Base-by-base conservation (phyloP, 1,139 yeast genomes). In the Yamadazyma diospyri region DNA sequence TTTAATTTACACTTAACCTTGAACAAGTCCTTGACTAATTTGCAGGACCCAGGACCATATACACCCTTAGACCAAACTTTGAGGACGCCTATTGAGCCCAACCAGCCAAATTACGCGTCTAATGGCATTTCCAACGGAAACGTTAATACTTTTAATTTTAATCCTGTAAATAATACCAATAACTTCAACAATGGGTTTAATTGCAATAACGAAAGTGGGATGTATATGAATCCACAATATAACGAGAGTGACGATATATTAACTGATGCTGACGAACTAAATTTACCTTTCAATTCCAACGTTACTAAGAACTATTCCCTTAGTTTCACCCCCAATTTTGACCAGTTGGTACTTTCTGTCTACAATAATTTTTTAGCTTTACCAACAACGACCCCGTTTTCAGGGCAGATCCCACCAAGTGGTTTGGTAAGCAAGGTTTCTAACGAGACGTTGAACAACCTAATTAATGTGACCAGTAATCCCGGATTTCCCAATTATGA, bases 381-480 rank as follows among this genome's bases (percentile, higher is more conserved):
- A 35, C 74, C 74, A 25, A 68, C 74, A 10, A 67, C 73, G 4
- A 67, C 73, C 5, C 74, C 74, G 8, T 68, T 68, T 39, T 59
- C 60, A 51, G 74, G 74, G 1, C 30, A 45, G 6, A 52, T 59
- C 8, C 73, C 73, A 15, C 74, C 74, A 4, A 63, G 69, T 50
- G 74, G 74, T 1, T 51, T 68, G 33, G 71, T 62, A 8, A 59
- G 69, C 32, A 61, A 57, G 39, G 71, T 68, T 15, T 69, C 72
- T 22, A 62, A 63, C 42, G 73, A 68, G 41, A 63, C 69, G 8
- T 55, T 67, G 59, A 43, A 39, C 22, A 47, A 43, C 32, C 46
- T 66, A 35, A 47, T 65, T 6, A 33, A 42, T 16, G 39, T 45
- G 23, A 48, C 58, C 10, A 8, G 12, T 18, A 35, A 28, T 19